phyloP scores from a whole-genome alignment of 2,329 filamentous ascomycete species.

The Fonsecaea monophora region DNA sequence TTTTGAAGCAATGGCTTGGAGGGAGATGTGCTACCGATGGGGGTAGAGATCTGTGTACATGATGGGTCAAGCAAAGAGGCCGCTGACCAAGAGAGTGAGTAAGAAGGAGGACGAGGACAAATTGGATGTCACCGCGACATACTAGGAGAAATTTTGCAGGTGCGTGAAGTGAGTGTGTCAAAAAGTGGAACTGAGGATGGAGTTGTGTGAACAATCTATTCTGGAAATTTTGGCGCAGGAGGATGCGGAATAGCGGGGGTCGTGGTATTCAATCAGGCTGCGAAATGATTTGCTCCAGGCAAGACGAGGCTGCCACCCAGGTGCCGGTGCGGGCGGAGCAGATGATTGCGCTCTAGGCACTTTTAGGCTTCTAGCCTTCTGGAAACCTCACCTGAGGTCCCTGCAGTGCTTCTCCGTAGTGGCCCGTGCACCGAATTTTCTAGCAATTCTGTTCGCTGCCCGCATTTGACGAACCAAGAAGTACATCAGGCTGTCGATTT shows the following conservation, averaged over 20 bases:
- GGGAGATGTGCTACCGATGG: slow-evolving; percentile 38
- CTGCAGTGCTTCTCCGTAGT: slow-evolving; percentile 3
- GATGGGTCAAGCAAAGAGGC: slow-evolving; percentile 31
- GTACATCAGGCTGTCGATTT: slow-evolving; percentile 17
- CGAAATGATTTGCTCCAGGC: not conserved
- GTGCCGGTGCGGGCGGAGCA: not conserved
- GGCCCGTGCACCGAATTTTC: slow-evolving; percentile 37
- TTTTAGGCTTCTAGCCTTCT: slow-evolving; percentile 8
- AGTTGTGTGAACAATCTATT: slow-evolving; percentile 3
- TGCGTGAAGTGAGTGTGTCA: slow-evolving; percentile 11
- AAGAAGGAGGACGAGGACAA: not conserved
- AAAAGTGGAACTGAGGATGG: slow-evolving; percentile 15
- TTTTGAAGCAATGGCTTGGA: slow-evolving; percentile 27
- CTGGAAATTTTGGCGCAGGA: slow-evolving; percentile 24
- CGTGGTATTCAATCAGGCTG: not conserved
- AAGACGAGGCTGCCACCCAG: not conserved
- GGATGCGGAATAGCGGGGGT: not conserved
- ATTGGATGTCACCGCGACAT: slow-evolving; percentile 26
- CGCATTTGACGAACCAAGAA: slow-evolving; percentile 15
- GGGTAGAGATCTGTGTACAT: slow-evolving; percentile 38
- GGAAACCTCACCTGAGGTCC: slow-evolving; percentile 3
- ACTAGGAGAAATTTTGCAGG: not conserved
- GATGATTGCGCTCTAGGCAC: not conserved
- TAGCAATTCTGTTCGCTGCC: slow-evolving; percentile 30
- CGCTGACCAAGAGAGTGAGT: slow-evolving; percentile 16